These are phyloP conservation scores for Plenodomus biglobosus DNA, from an alignment of 2,329 filamentous ascomycete species.

Conservation along the genomic window DNA sequence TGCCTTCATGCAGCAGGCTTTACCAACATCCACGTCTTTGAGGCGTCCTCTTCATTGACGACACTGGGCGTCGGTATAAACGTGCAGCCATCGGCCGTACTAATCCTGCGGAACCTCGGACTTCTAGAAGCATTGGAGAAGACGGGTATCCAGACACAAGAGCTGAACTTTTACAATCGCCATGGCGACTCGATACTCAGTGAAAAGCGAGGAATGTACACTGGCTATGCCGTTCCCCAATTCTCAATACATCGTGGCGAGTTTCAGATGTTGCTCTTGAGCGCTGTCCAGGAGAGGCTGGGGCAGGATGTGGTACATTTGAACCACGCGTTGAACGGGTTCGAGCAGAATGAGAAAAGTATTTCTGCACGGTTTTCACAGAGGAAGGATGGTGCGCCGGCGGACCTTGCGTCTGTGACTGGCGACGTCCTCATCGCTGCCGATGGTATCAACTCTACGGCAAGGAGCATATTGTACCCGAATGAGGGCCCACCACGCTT, in stretches of 20 bases:
- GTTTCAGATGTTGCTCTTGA: conserved; percentile 50
- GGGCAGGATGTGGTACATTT: conserved; percentile 45
- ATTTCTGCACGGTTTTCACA: conserved; percentile 46
- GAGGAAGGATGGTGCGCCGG: conserved; percentile 27
- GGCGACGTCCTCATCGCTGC: conserved; percentile 46
- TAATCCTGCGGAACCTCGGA: conserved; percentile 50
- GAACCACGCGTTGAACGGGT: conserved; percentile 43
- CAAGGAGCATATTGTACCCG: conserved; percentile 47
- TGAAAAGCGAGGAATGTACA: conserved; percentile 46
- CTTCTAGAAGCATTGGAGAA: conserved; percentile 46
- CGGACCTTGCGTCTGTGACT: conserved; percentile 33
- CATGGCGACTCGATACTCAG: conserved; percentile 49
- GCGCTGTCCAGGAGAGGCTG: conserved; percentile 47
- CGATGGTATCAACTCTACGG: conserved; percentile 52
- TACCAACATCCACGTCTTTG: conserved; percentile 49
- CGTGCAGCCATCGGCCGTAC: conserved; percentile 50
- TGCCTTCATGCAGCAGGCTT: conserved; percentile 70
- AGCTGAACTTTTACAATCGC: conserved; percentile 51
- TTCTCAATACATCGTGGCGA: conserved; percentile 52
- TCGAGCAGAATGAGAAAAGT: conserved; percentile 39
- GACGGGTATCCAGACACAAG: conserved; percentile 47
- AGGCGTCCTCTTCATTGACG: conserved; percentile 47
- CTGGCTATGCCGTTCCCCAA: conserved; percentile 50
- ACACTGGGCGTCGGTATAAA: conserved; percentile 53
- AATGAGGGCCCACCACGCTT: conserved; percentile 50